Evolutionary conservation across 2,329 filamentous ascomycete genomes (phyloP).

Genomic region (Hymenoscyphus fructigenus): DNA sequence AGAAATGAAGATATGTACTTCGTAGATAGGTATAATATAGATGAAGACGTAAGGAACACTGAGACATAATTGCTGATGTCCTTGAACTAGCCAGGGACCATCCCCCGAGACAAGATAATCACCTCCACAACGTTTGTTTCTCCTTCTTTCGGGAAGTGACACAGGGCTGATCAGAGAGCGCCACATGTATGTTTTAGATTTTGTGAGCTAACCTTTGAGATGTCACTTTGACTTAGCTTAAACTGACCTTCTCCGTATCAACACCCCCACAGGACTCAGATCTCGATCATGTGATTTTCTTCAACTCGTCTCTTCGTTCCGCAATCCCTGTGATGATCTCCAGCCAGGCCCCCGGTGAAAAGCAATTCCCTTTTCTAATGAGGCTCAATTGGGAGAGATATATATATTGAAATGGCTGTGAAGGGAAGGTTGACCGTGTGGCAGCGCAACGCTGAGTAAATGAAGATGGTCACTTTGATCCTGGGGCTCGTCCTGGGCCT

Average conservation of each 20-base stretch:
- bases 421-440: neutral
- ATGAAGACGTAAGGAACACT: neutral
- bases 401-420: no score
- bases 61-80: neutral
- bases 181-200: neutral
- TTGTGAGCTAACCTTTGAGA: neutral
- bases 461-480: neutral
- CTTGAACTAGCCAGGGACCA: neutral
- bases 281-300: conserved; percentile 8
- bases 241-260: neutral
- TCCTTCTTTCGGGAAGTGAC: neutral
- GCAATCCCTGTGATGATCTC: conserved; percentile 8
- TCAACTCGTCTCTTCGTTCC: neutral
- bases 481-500: neutral
- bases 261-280: neutral
- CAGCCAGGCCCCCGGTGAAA: neutral
- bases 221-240: neutral
- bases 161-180: conserved; percentile 1
- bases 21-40: neutral
- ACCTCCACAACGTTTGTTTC: neutral
- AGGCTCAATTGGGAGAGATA: neutral
- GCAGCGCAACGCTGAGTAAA: neutral
- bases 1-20: no score
- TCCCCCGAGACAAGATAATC: neutral
- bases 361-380: neutral